These are phyloP conservation scores for Calonectria honghensis DNA, from an alignment of 2,329 filamentous ascomycete genomes.

Conservation along the genomic window DNA sequence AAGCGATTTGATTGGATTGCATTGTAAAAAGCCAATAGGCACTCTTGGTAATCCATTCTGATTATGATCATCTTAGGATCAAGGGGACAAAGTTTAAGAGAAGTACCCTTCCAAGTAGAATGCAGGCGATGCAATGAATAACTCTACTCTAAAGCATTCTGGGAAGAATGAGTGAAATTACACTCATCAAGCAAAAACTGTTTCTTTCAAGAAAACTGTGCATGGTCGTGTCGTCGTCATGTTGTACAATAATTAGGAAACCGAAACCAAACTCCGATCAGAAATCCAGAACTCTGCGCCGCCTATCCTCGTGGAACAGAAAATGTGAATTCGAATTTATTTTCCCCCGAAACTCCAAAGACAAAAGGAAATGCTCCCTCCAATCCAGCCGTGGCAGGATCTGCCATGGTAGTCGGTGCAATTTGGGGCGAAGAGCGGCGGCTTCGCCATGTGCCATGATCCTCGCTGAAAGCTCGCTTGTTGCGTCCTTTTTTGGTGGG, in stretches of 20 bases:
- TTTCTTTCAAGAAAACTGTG: conserved; percentile 29
- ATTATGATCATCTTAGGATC: conserved; percentile 9
- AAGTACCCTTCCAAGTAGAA: conserved; percentile 21
- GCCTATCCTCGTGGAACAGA: conserved; percentile 39
- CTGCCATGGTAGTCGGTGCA: conserved; percentile 4
- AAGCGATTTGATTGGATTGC: background rate
- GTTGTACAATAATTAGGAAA: conserved; percentile 30
- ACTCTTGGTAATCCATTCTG: conserved; percentile 25
- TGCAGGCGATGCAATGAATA: conserved; percentile 23
- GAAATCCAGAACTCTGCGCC: conserved; percentile 30
- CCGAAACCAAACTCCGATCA: conserved; percentile 36
- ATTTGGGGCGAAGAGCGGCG: conserved; percentile 42
- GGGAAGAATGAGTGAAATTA: conserved; percentile 33
- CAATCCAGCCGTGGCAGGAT: conserved; percentile 31
- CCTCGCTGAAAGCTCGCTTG: conserved; percentile 53
- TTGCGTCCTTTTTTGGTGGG: conserved; percentile 54
- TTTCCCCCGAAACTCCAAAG: conserved; percentile 47
- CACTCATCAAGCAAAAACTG: background rate
- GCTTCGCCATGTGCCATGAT: conserved; percentile 46
- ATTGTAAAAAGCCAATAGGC: background rate
- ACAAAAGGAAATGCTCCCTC: conserved; percentile 48
- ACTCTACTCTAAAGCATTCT: conserved; percentile 50
- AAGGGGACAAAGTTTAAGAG: background rate
- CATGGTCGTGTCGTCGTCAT: conserved; percentile 34
- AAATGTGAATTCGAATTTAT: conserved; percentile 55